phyloP scores from a whole-genome alignment of 305 asterid genomes.

The Fraxinus paxiana region DNA sequence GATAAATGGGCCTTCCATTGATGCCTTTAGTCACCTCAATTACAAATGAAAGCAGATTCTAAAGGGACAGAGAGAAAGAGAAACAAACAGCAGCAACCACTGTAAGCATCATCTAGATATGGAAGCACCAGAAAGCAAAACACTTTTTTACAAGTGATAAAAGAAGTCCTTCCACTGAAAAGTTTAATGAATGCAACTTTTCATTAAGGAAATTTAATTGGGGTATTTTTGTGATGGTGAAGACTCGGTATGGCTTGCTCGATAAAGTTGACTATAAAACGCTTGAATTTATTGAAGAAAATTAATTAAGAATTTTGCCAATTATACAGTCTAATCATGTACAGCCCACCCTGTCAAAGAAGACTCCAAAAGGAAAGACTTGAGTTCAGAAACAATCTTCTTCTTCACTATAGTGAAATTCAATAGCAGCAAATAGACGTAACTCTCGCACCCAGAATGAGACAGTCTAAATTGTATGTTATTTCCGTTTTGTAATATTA shows the following conservation, averaged over 20 bases:
- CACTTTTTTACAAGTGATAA: conserved; percentile 31
- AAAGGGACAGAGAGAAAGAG: neutral
- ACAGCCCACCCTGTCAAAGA: neutral
- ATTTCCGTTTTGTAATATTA: neutral
- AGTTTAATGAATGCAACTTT: conserved; percentile 36
- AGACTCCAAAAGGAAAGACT: neutral
- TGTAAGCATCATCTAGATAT: conserved; percentile 28
- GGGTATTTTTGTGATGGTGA: conserved; percentile 30
- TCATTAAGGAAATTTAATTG: conserved; percentile 27
- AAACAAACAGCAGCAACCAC: neutral
- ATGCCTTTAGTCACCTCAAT: conserved; percentile 28
- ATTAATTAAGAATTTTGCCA: neutral
- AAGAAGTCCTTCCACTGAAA: conserved; percentile 23
- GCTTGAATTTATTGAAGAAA: neutral
- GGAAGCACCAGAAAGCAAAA: conserved; percentile 21
- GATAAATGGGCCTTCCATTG: conserved; percentile 17
- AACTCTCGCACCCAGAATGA: too few species aligned
- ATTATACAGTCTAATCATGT: neutral
- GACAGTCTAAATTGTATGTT: too few species aligned
- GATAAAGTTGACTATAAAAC: neutral
- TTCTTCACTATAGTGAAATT: neutral
- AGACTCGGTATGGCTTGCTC: conserved; percentile 15
- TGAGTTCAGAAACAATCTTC: neutral
- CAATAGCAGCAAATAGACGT: neutral
- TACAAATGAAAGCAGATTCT: conserved; percentile 40